Base-by-base conservation (phyloP, 2,329 filamentous ascomycete genomes). In the Teratosphaeria nubilosa region DNA sequence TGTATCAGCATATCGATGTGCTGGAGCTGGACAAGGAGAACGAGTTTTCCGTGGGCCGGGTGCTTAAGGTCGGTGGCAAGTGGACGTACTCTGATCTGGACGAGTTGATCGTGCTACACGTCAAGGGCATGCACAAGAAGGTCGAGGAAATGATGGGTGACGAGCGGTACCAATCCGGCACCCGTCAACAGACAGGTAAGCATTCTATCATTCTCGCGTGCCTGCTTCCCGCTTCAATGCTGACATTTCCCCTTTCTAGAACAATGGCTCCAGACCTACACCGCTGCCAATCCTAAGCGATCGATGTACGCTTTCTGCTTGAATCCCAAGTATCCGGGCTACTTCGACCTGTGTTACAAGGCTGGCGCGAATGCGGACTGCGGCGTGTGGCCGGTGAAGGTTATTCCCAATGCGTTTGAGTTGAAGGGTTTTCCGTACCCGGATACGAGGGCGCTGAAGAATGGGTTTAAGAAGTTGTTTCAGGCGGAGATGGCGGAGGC, bases 1-100 rank as follows among this genome's bases (percentile, higher is more conserved):
- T 97, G n/a, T 99, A 91, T 73, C 91, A 99, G 75, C 94, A 99
- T 73, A 90, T 99, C 63, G 94, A 99, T 73, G 92, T 99, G 34
- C 81, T 99, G 45, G 94, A 99, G 75, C 80, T 99, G 69, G 90
- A 95, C 73, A 99, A 99, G 75, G 90, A 96, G 62, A 97, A 91
- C 62, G 92, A 97, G 72, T 97, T 96, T 72, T 91, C 91, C 0
- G 87, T 97, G 3, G 94, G 94, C 62, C 87, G 86, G 66, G 86
- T 87, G 50, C 81, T 99, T 56, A 88, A 89, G 63, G 89, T 99
- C 56, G 88, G 86, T 34, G 88, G 89, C 66, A 92, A 91, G 72
- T 91, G 91, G 75, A 92, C 84, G 7, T 99, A 99, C 77, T 90
- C 85, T 60, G 94, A 99, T 86, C 79, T 99, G 61, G 94, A 99